phyloP scores from a whole-genome alignment of 441 rosid species.

The Pelargonium myrrhifolium region DNA sequence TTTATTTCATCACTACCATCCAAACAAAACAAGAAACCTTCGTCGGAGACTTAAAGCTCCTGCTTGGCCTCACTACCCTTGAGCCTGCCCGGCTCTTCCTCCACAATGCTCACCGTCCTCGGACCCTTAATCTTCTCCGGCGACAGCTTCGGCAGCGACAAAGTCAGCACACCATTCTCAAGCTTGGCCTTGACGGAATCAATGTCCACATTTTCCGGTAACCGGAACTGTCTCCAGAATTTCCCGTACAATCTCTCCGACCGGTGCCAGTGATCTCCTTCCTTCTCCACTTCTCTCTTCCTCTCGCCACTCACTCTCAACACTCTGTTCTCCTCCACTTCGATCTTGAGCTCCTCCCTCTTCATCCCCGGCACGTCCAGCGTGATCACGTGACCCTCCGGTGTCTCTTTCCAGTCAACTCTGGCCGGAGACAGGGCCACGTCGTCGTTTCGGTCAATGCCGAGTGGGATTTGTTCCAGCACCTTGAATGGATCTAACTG shows the following conservation, averaged over 20 bases:
- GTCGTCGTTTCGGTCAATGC: conserved; percentile 39
- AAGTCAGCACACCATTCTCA: conserved; percentile 56
- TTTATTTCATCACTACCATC: too few relatives aligned
- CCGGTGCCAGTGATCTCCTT: conserved; percentile 69
- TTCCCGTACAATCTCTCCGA: conserved; percentile 61
- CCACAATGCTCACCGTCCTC: conserved; percentile 44
- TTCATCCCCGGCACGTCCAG: conserved; percentile 71
- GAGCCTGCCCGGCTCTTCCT: conserved; percentile 28
- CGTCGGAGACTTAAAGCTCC: conserved; percentile 26
- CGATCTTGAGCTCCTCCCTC: conserved; percentile 63
- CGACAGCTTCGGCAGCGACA: conserved; percentile 46
- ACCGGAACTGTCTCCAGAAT: conserved; percentile 67
- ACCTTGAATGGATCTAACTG: conserved; percentile 52
- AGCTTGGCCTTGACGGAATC: conserved; percentile 55
- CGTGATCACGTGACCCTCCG: conserved; percentile 45
- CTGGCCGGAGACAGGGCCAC: conserved; percentile 41
- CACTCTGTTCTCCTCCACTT: conserved; percentile 53
- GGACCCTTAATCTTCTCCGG: conserved; percentile 53
- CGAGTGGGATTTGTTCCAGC: conserved; percentile 58
- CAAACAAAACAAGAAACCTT: too few relatives aligned
- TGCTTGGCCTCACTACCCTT: conserved; percentile 27
- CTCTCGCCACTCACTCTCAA: conserved; percentile 66
- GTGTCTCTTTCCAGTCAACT: conserved; percentile 85
- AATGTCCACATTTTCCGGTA: conserved; percentile 65
- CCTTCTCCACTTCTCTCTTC: conserved; percentile 51